Evolutionary conservation across 805 yeast genomes (phyloP).

Genomic region (Suhomyces xylopsoci): DNA sequence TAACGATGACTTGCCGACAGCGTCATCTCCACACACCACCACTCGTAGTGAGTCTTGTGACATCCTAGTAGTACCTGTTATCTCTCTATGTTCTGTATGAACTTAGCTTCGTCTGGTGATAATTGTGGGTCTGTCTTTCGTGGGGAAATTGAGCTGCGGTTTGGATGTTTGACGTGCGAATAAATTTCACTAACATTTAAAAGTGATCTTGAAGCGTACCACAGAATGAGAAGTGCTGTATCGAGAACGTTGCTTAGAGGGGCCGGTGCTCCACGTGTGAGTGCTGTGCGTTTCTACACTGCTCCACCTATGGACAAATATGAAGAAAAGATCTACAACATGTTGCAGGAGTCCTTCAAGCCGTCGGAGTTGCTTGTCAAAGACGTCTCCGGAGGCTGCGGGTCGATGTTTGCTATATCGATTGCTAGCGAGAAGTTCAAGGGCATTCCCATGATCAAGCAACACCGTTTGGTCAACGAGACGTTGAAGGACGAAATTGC

Average conservation of each 20-base stretch:
- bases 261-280: background rate
- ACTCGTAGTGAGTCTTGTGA: conserved; percentile 48
- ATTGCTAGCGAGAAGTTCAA: conserved; percentile 72
- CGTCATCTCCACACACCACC: conserved; percentile 92
- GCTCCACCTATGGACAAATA: conserved; percentile 47
- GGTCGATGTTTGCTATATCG: conserved; percentile 92
- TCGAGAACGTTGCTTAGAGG: background rate
- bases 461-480: conserved; percentile 85
- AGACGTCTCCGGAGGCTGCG: conserved; percentile 93
- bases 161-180: background rate
- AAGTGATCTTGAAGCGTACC: background rate
- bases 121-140: background rate
- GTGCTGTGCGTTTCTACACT: conserved; percentile 7
- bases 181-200: background rate
- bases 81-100: conserved; percentile 13
- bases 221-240: background rate
- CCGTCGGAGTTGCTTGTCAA: conserved; percentile 66
- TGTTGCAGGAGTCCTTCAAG: conserved; percentile 50
- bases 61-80: background rate
- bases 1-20: conserved; percentile 80
- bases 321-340: conserved; percentile 60
- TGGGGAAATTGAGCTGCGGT: background rate
- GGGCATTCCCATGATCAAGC: conserved; percentile 82
- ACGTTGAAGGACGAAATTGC: conserved; percentile 78
- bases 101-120: background rate